These are phyloP conservation scores for Xerocomellus chrysenteron DNA, from an alignment of 768 basidiomycete genomes.

Conservation along the genomic window DNA sequence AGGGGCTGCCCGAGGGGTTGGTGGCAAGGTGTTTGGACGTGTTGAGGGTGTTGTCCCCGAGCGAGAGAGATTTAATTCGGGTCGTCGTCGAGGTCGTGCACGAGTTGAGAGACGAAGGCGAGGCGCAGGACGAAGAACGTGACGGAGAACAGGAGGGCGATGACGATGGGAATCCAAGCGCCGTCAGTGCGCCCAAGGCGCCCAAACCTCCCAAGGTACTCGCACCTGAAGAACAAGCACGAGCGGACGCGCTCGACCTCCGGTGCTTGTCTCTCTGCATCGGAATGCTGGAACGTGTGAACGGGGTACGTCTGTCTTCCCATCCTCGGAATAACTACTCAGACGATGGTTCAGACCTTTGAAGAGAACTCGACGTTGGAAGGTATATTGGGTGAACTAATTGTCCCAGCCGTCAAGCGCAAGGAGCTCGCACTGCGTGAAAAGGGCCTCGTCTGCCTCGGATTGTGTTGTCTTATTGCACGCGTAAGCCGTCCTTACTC, in stretches of 20 bases:
- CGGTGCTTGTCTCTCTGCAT: constrained; percentile 75
- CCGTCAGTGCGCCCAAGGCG: constrained; percentile 13
- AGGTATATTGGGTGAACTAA: constrained; percentile 73
- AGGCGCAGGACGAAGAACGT: constrained; percentile 43
- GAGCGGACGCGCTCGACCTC: constrained; percentile 64
- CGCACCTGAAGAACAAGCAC: constrained; percentile 57
- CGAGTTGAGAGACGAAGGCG: constrained; percentile 57
- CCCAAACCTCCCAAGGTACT: constrained; percentile 37
- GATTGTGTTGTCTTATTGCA: constrained; percentile 78
- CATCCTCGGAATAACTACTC: background rate
- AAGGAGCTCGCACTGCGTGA: constrained; percentile 73
- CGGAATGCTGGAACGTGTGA: constrained; percentile 83
- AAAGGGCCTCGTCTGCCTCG: constrained; percentile 66
- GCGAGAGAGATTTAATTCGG: constrained; percentile 82
- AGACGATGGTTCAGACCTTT: constrained; percentile 39
- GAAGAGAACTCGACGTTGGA: constrained; percentile 71
- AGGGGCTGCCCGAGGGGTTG: constrained; percentile 64
- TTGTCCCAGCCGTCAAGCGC: constrained; percentile 86
- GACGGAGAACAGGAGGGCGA: constrained; percentile 33
- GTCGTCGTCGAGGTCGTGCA: constrained; percentile 87
- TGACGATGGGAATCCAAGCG: constrained; percentile 2
- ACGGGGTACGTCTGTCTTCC: constrained; percentile 55
- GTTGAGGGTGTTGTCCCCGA: constrained; percentile 64
- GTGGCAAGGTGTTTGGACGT: constrained; percentile 82
- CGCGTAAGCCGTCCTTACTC: constrained; percentile 13